A percentile compares a stretch with the other conserved stretches of the same genome.
These are phyloP conservation scores for Calonectria multiphialidica DNA, from an alignment of 2,329 filamentous ascomycete species.

Conservation along the genomic window DNA sequence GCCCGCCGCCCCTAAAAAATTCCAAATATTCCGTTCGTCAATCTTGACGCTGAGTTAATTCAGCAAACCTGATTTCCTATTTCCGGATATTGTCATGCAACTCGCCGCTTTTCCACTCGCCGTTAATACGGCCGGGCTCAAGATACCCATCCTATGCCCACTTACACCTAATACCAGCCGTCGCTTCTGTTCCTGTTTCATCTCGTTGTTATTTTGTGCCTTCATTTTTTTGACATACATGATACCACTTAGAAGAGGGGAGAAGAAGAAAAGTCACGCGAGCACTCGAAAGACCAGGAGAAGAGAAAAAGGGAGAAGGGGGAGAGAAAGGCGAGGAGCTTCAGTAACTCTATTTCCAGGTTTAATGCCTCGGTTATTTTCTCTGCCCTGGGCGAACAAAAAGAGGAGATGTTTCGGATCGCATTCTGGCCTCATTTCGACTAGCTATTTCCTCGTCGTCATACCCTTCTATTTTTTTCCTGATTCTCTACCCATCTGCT, in stretches of 20 bases:
- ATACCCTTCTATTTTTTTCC: slow-evolving; percentile 16
- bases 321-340: slow-evolving; percentile 18
- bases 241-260: slow-evolving; percentile 47
- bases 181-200: slow-evolving; percentile 39
- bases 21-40: slow-evolving; percentile 6
- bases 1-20: slow-evolving; percentile 33
- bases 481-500: slow-evolving; percentile 9
- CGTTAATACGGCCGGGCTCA: slow-evolving; percentile 24
- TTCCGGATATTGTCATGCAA: slow-evolving; percentile 27
- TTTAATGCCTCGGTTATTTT: slow-evolving; percentile 10
- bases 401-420: slow-evolving; percentile 29
- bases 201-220: slow-evolving; percentile 31
- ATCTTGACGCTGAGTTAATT: slow-evolving; percentile 10
- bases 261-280: slow-evolving; percentile 40
- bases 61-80: slow-evolving; percentile 22
- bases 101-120: slow-evolving; percentile 31
- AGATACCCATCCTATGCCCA: slow-evolving; percentile 29
- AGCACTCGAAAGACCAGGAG: slow-evolving; percentile 34
- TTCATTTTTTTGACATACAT: slow-evolving; percentile 40
- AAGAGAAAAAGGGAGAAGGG: slow-evolving; percentile 18
- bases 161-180: slow-evolving; percentile 41
- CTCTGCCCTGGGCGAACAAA: slow-evolving; percentile 26
- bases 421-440: slow-evolving; percentile 19
- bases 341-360: slow-evolving; percentile 8
- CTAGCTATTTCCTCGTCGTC: slow-evolving; percentile 15